A percentile compares a stretch with the other conserved stretches of the same genome.
phyloP scores from a whole-genome alignment of 495 filamentous ascomycete species.

The Evernia prunastri region DNA sequence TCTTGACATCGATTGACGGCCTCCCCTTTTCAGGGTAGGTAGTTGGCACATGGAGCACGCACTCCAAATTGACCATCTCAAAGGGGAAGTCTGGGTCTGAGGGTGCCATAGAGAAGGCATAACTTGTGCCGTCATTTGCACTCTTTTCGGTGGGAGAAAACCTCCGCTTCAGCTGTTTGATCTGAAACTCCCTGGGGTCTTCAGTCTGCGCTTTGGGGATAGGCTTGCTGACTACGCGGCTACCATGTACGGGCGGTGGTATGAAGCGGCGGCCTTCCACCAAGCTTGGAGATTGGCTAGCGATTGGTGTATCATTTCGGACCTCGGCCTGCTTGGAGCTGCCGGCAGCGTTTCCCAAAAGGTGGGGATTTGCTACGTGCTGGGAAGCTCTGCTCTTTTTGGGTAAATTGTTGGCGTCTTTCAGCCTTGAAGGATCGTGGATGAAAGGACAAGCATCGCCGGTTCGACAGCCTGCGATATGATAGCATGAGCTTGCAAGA shows the following conservation, averaged over 20 bases:
- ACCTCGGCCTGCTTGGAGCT: slow-evolving; percentile 7
- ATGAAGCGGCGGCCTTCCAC: slow-evolving; percentile 21
- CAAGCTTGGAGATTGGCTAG: background rate
- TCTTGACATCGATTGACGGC: slow-evolving; percentile 60
- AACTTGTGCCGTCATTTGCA: slow-evolving; percentile 46
- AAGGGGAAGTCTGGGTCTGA: slow-evolving; percentile 89
- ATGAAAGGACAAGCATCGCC: slow-evolving; percentile 39
- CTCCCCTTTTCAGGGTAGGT: slow-evolving; percentile 49
- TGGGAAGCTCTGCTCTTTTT: slow-evolving; percentile 15
- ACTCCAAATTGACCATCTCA: slow-evolving; percentile 62
- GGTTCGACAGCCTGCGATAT: slow-evolving; percentile 35
- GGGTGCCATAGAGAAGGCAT: slow-evolving; percentile 60
- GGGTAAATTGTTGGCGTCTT: slow-evolving; percentile 11
- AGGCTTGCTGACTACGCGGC: slow-evolving; percentile 56
- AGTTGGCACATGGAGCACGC: slow-evolving; percentile 60
- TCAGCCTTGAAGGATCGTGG: slow-evolving; percentile 31
- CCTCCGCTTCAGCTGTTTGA: slow-evolving; percentile 67
- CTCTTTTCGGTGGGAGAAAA: slow-evolving; percentile 56
- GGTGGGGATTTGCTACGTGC: background rate
- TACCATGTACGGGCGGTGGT: slow-evolving; percentile 23
- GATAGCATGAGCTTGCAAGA: slow-evolving; percentile 9
- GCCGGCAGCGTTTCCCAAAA: slow-evolving; percentile 17
- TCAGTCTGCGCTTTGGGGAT: slow-evolving; percentile 56
- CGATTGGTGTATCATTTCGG: background rate
- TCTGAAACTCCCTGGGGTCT: slow-evolving; percentile 68